Evolutionary conservation across 305 asterid genomes (phyloP).

Genomic region (Andrographis paniculata): DNA sequence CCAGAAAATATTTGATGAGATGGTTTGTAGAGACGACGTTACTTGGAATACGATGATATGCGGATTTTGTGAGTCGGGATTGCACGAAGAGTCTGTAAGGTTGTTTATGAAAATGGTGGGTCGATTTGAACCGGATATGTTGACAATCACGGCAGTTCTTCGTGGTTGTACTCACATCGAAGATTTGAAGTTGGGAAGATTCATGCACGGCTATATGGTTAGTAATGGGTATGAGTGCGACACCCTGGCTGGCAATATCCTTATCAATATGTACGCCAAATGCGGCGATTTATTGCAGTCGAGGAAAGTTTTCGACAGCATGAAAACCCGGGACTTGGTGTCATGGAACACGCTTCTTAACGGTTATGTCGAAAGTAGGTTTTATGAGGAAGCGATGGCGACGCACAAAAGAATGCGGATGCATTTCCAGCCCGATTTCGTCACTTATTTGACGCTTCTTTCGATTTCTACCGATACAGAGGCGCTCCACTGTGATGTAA

Average conservation of each 20-base stretch:
- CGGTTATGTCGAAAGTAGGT: slow-evolving; percentile 43
- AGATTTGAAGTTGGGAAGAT: slow-evolving; percentile 48
- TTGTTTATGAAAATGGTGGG: slow-evolving; percentile 46
- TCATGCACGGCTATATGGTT: slow-evolving; percentile 50
- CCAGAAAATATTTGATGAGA: slow-evolving; percentile 41
- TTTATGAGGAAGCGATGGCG: slow-evolving; percentile 43
- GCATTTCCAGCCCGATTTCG: slow-evolving; percentile 46
- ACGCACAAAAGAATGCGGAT: slow-evolving; percentile 48
- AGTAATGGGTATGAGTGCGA: slow-evolving; percentile 43
- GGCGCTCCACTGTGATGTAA: slow-evolving; percentile 51
- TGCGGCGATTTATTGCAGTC: slow-evolving; percentile 55
- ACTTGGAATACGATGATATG: slow-evolving; percentile 76
- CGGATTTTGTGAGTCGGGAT: slow-evolving; percentile 44
- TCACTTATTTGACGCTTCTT: slow-evolving; percentile 52
- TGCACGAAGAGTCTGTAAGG: slow-evolving; percentile 44
- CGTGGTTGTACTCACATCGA: slow-evolving; percentile 61
- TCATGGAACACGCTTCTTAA: slow-evolving; percentile 77
- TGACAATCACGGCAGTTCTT: slow-evolving; percentile 53
- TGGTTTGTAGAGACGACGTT: slow-evolving; percentile 55
- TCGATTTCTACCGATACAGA: slow-evolving; percentile 39
- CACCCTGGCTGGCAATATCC: slow-evolving; percentile 35
- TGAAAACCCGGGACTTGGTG: slow-evolving; percentile 55
- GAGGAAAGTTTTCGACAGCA: slow-evolving; percentile 45
- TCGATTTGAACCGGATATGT: slow-evolving; percentile 47
- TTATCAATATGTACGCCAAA: slow-evolving; percentile 68